Base-by-base conservation (phyloP, 768 basidiomycete species). In the Pholiota microspora region DNA sequence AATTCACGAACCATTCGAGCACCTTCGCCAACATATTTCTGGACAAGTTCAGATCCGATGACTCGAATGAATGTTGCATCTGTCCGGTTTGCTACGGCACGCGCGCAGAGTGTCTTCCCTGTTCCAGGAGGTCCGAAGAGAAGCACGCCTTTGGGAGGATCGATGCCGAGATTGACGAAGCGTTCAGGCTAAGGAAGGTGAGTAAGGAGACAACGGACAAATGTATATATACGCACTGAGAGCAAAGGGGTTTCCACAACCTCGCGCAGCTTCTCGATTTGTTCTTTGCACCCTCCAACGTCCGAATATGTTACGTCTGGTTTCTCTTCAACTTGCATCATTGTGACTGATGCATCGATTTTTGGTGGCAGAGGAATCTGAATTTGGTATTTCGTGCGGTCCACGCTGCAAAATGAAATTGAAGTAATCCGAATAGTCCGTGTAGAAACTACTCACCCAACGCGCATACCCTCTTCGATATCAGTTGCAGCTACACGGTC, bases 301-400 rank as follows among this genome's bases (percentile, higher is more conserved):
- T 98, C 97, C 2, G 94, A 94, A 68, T 98, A 98, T 2, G 96
- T 98, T 34, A 98, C 94, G 63, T 97, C 94, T 0, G 96, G 95
- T 69, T 97, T 95, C 75, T 98, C 96, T 69, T 98, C 96, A 18
- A 98, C 96, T 72, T 96, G 93, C 97, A 99, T 99, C 96, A 98
- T 98, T 10, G 97, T 98, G 1, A 99, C 97, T 0, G 94, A 96
- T 3, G 97, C 93, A 69, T 99, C 97, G 60, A 99, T 99, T 77
- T 98, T 98, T 21, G 97, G 96, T 34, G 97, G 97, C 9, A 98
- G 73, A 21, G 97, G 97, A 59, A 99, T 98, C 75, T 98, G 94
- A 57, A 99, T 98, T 69, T 98, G 95, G 70, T 99, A 99, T 72
- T 98, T 91, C 63, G 89, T 91, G 47, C 94, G 85, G 72, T 96